Evolutionary conservation across 768 basidiomycete species (phyloP).

Genomic region (Suillus subalutaceus): DNA sequence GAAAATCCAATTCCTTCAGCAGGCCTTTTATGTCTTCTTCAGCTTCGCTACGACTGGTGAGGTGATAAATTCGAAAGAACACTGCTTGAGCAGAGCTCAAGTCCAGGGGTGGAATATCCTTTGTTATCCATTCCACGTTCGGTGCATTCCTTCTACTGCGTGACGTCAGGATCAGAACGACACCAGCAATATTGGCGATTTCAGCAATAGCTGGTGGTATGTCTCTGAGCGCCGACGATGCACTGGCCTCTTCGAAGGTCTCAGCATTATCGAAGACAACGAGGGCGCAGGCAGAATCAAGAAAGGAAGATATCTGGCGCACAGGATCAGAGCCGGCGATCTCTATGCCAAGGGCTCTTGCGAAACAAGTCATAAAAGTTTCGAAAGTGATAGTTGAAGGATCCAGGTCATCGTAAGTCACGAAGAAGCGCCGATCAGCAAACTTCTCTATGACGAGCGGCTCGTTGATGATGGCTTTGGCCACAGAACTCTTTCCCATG

Average conservation of each 20-base stretch:
- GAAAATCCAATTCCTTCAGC: too few species aligned
- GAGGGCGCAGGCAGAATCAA: neutral
- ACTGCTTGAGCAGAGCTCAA: neutral
- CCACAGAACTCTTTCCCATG: too few species aligned
- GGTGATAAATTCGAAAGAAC: neutral
- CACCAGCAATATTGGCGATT: neutral
- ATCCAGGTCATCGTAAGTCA: slow-evolving; percentile 1
- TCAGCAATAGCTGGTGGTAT: neutral
- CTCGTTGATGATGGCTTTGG: too few species aligned
- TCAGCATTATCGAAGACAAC: slow-evolving; percentile 9
- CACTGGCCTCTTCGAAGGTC: neutral
- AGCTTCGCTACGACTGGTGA: neutral
- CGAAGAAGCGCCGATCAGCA: slow-evolving; percentile 1
- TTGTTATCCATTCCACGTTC: neutral
- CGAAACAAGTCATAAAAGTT: neutral
- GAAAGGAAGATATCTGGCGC: neutral
- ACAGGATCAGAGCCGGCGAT: neutral
- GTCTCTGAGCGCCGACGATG: neutral
- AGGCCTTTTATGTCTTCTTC: neutral
- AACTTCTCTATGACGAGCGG: too few species aligned
- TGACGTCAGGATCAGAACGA: neutral
- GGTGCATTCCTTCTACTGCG: neutral
- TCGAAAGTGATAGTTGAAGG: slow-evolving; percentile 1
- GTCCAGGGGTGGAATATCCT: neutral
- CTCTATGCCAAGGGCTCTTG: neutral